Percentiles rank a stretch among this genome's conserved stretches.
These are phyloP conservation scores for Coriaria nepalensis DNA, from an alignment of 306 rosid genomes.

Conservation along the genomic window DNA sequence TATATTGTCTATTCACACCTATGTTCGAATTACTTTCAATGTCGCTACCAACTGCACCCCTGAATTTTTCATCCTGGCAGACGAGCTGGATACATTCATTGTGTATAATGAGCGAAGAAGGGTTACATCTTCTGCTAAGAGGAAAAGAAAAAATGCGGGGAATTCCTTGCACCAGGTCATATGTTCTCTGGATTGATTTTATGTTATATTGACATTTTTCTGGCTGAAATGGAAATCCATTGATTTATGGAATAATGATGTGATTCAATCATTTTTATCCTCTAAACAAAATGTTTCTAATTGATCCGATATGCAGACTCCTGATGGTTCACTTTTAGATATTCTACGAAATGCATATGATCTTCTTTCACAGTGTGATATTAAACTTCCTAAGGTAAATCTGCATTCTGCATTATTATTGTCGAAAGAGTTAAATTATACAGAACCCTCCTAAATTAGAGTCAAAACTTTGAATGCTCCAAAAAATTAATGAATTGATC, in stretches of 20 bases:
- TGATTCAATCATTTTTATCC: constrained; percentile 2
- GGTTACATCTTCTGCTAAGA: constrained; percentile 94
- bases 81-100: constrained; percentile 68
- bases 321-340: constrained; percentile 82
- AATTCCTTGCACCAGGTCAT: constrained; percentile 81
- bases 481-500: neutral
- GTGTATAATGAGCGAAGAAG: constrained; percentile 79
- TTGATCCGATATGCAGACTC: constrained; percentile 56
- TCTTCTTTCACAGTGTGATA: constrained; percentile 68
- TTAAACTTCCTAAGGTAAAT: constrained; percentile 65
- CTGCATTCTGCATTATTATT: neutral
- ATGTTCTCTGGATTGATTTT: constrained; percentile 9
- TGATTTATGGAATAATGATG: constrained; percentile 2
- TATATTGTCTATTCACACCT: constrained; percentile 11
- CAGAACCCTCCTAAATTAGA: too few species aligned
- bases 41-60: neutral
- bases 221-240: too few species aligned
- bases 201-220: neutral
- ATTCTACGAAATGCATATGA: constrained; percentile 65
- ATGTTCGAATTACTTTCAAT: neutral
- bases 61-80: constrained; percentile 27
- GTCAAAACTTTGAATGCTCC: too few species aligned
- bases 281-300: constrained; percentile 3
- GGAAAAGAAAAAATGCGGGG: constrained; percentile 47
- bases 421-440: neutral